These are phyloP conservation scores for Aquilaria yunnanensis DNA, from an alignment of 345 rosid species.

Conservation along the genomic window DNA sequence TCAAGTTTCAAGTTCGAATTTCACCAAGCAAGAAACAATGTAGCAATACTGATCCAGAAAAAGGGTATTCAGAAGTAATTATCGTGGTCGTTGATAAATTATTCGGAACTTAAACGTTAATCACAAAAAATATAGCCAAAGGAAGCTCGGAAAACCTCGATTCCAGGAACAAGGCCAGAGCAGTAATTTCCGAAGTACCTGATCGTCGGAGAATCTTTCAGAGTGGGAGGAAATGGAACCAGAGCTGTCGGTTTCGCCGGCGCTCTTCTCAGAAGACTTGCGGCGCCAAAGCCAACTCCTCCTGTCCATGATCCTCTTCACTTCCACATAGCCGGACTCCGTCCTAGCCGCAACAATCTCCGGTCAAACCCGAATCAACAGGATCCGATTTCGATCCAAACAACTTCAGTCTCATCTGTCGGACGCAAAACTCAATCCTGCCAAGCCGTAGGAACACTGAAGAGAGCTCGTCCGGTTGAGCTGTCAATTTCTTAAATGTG, in stretches of 20 bases:
- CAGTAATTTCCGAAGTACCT: conserved; percentile 27
- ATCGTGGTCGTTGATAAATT: too few relatives aligned
- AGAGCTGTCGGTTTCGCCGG: conserved; percentile 60
- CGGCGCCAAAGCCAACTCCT: conserved; percentile 79
- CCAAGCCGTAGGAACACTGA: neutral
- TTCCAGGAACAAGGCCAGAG: too few relatives aligned
- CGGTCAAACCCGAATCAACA: conserved; percentile 1
- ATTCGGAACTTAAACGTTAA: too few relatives aligned
- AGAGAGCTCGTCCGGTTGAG: neutral
- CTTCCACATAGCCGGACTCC: conserved; percentile 8
- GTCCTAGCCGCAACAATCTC: conserved; percentile 3
- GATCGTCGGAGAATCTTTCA: conserved; percentile 70
- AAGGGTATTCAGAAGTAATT: too few relatives aligned
- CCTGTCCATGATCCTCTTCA: conserved; percentile 64
- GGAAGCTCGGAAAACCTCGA: too few relatives aligned
- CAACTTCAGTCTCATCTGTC: neutral
- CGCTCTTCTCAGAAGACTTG: conserved; percentile 63
- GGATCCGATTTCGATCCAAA: conserved; percentile 13
- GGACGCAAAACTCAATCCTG: neutral
- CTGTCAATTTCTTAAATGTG: conserved; percentile 3
- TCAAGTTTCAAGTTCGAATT: too few relatives aligned
- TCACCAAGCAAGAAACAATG: too few relatives aligned
- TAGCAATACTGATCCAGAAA: too few relatives aligned
- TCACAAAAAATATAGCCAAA: too few relatives aligned
- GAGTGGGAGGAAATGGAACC: conserved; percentile 63